Evolutionary conservation across 768 basidiomycete species (phyloP).

Genomic region (Kwoniella mangroviensis): DNA sequence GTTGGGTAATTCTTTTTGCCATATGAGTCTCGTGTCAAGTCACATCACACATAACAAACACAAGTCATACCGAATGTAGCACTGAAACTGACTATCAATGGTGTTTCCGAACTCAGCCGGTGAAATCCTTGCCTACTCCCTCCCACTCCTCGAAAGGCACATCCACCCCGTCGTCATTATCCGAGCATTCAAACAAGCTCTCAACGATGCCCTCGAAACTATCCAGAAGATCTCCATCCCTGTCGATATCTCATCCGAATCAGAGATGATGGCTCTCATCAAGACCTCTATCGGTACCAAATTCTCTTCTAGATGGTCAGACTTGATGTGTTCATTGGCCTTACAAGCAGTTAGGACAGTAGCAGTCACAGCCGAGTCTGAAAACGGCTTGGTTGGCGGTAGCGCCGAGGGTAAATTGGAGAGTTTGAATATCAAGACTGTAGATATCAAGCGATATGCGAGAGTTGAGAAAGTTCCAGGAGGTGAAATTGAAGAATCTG

Average conservation of each 20-base stretch:
- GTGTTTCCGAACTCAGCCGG: slow-evolving; percentile 66
- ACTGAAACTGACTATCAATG: background rate
- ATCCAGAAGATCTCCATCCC: slow-evolving; percentile 85
- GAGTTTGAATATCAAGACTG: slow-evolving; percentile 67
- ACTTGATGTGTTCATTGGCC: slow-evolving; percentile 95
- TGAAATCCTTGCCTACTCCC: slow-evolving; percentile 93
- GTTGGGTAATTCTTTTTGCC: too few species aligned
- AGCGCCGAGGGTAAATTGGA: slow-evolving; percentile 16
- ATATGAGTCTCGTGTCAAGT: too few species aligned
- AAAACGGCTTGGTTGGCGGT: slow-evolving; percentile 43
- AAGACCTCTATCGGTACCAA: slow-evolving; percentile 99
- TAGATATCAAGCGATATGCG: slow-evolving; percentile 98
- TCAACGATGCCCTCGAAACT: slow-evolving; percentile 87
- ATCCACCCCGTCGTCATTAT: slow-evolving; percentile 99
- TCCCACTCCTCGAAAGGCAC: slow-evolving; percentile 89
- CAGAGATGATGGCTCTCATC: slow-evolving; percentile 93
- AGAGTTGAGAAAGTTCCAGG: slow-evolving; percentile 97
- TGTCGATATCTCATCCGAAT: slow-evolving; percentile 81
- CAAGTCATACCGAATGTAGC: too few species aligned
- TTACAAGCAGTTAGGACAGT: slow-evolving; percentile 90
- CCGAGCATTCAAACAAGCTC: slow-evolving; percentile 94
- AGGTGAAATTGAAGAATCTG: slow-evolving; percentile 92
- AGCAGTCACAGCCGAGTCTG: slow-evolving; percentile 69
- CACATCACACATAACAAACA: too few species aligned
- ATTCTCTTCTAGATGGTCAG: slow-evolving; percentile 93